These are phyloP conservation scores for Ulvella scutata DNA, from an alignment of 139 green algal genomes.

Conservation along the genomic window DNA sequence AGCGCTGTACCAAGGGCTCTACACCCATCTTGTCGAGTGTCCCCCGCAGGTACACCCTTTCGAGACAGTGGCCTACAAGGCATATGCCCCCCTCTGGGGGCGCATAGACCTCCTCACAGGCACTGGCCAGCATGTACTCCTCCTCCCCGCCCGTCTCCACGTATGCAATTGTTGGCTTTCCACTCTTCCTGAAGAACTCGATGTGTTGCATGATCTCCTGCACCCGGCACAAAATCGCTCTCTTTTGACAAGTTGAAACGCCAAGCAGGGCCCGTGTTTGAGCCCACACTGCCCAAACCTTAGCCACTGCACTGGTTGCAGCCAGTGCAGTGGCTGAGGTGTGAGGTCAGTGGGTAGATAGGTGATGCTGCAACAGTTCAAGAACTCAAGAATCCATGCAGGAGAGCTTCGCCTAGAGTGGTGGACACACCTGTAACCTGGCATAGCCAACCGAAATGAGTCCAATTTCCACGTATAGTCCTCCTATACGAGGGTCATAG, in stretches of 20 bases:
- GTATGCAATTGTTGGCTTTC: constrained; percentile 79
- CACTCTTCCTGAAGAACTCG: constrained; percentile 41
- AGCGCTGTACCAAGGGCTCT: too few relatives aligned
- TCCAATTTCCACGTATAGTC: constrained; percentile 68
- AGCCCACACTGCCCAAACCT: too few relatives aligned
- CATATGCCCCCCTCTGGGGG: constrained; percentile 61
- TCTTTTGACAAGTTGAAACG: too few relatives aligned
- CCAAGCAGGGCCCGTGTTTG: too few relatives aligned
- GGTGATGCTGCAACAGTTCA: too few relatives aligned
- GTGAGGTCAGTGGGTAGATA: too few relatives aligned
- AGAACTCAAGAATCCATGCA: too few relatives aligned
- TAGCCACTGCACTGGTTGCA: too few relatives aligned
- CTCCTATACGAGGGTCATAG: constrained; percentile 61
- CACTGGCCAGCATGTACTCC: constrained; percentile 83
- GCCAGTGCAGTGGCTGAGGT: too few relatives aligned
- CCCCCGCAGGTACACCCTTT: constrained; percentile 66
- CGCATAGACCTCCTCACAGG: constrained; percentile 71
- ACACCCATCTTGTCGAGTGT: constrained; percentile 84
- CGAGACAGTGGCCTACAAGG: constrained; percentile 62
- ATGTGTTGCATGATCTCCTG: constrained; percentile 54
- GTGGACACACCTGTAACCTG: too few relatives aligned
- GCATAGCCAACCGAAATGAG: constrained; percentile 34
- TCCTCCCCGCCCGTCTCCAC: constrained; percentile 68
- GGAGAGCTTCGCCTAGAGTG: too few relatives aligned
- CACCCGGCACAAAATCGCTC: too few relatives aligned